Evolutionary conservation across 495 filamentous ascomycete species (phyloP), one percentile per base, ranked within the genome.

Genomic region (Aspergillus biplanus): DNA sequence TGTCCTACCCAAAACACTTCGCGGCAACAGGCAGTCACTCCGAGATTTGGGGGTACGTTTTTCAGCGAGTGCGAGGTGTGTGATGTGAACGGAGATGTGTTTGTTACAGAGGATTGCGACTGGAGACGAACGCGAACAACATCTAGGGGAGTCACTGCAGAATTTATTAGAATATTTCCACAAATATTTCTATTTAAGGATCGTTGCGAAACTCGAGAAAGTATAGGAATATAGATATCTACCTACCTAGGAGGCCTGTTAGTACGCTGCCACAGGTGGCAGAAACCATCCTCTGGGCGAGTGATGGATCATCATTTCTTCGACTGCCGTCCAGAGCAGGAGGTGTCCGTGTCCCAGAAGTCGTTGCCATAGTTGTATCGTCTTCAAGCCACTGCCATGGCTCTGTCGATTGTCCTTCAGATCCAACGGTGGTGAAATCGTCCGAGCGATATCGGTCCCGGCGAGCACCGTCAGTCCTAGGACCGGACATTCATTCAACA

Each of bases 1-100:
- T 96, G 95, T 69, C 90, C 92, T 63, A 93, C 85, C 86, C 95
- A 99, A 78, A 99, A 98, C 39, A 98, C 93, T 77, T 99, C 95
- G 57, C 95, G 87, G 71, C 95, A 99, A 76, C 95, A 99, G 34
- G 93, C 86, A 7, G 96, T 97, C 39, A 98, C 92, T 64, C 95
- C 96, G 46, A 98, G 87, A 66, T 92, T 91, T 5, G 82, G 86
- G 61, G 80, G 90, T 56, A 87, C 76, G 58, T 88, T 85, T 49
- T 86, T 86, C 73, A 93, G 88, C 52, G 85, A 76, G 46, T 78
- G 78, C 8, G 79, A 75, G 11, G 77, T 81, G 63, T 86, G 75
- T 46, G 72, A 83, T 75, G 69, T 82, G 70, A 73, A 77, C 33
- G 68, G 74, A 7, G 73, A 75, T 6, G 71, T 57, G 35, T 73